Conservation (phyloP, 148 eudicot genomes). For the Rhododendron griersonianum region DNA sequence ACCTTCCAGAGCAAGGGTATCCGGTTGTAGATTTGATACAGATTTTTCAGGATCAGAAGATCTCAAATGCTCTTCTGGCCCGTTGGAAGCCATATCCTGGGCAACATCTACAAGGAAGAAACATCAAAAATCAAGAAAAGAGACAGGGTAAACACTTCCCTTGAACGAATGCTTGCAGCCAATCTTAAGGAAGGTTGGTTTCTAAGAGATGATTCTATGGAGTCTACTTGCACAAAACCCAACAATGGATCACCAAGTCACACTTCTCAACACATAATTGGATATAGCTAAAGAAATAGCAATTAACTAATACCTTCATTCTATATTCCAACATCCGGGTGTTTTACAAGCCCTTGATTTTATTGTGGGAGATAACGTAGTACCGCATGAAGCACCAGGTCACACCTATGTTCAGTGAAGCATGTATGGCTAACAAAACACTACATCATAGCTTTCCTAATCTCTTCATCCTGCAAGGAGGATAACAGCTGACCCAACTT, state of each 20-base stretch:
- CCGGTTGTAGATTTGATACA: conserved; percentile 18
- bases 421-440: not conserved
- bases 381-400: not conserved
- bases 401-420: not conserved
- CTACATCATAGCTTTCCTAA: not conserved
- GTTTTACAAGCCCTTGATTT: not conserved
- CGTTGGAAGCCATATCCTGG: conserved; percentile 27
- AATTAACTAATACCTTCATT: not conserved
- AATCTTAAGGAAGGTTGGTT: conserved; percentile 2
- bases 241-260: not conserved
- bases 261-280: not conserved
- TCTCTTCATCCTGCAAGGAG: not conserved
- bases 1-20: conserved; percentile 19
- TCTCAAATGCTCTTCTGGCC: conserved; percentile 23
- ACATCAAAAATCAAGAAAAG: conserved; percentile 22
- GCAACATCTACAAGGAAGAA: conserved; percentile 53
- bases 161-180: conserved; percentile 18
- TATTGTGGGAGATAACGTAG: not conserved
- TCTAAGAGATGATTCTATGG: conserved; percentile 10
- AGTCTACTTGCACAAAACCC: not conserved
- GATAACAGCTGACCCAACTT: not conserved
- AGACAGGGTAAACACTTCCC: conserved; percentile 18
- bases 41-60: conserved; percentile 21
- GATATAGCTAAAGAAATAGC: not conserved
- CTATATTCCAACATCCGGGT: not conserved